A percentile compares a stretch with the other conserved stretches of the same genome.
Evolutionary conservation across 2,329 filamentous ascomycete species (phyloP).

Genomic region (Pestalotiopsis sp.): DNA sequence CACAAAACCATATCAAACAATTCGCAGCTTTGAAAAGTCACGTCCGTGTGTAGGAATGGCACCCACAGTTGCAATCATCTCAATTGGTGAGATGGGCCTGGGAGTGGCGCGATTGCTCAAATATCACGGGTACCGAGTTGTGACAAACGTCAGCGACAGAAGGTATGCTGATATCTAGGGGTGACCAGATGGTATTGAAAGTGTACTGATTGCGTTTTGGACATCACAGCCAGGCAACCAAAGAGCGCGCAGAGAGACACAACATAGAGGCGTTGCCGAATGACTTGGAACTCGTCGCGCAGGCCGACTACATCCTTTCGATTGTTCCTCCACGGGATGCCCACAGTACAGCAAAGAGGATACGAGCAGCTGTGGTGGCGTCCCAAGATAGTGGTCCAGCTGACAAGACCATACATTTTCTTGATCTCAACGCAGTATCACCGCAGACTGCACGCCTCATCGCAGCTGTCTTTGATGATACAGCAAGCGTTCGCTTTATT

Average conservation of each 20-base stretch:
- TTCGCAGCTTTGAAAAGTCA: neutral
- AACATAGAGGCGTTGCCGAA: neutral
- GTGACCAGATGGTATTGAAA: neutral
- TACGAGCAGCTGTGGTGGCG: neutral
- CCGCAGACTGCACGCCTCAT: neutral
- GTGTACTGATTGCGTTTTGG: neutral
- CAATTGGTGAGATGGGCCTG: slow-evolving; percentile 8
- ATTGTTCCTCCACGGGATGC: slow-evolving; percentile 4
- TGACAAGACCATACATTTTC: neutral
- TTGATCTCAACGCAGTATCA: slow-evolving; percentile 3
- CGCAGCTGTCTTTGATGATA: slow-evolving; percentile 2
- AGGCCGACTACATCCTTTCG: slow-evolving; percentile 1
- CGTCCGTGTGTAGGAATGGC: neutral
- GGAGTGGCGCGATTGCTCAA: slow-evolving; percentile 4
- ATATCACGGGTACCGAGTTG: slow-evolving; percentile 2
- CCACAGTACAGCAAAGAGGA: neutral
- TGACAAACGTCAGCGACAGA: slow-evolving; percentile 3
- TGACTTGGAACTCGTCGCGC: neutral
- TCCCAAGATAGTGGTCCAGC: neutral
- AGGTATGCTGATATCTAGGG: neutral
- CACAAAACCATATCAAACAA: neutral
- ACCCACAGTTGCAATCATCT: neutral
- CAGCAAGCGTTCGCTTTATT: neutral
- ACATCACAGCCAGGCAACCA: neutral
- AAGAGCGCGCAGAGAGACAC: neutral